A percentile compares a stretch with the other conserved stretches of the same genome.
These are phyloP conservation scores for Mycena crocata DNA, from an alignment of 768 basidiomycete species.

Conservation along the genomic window DNA sequence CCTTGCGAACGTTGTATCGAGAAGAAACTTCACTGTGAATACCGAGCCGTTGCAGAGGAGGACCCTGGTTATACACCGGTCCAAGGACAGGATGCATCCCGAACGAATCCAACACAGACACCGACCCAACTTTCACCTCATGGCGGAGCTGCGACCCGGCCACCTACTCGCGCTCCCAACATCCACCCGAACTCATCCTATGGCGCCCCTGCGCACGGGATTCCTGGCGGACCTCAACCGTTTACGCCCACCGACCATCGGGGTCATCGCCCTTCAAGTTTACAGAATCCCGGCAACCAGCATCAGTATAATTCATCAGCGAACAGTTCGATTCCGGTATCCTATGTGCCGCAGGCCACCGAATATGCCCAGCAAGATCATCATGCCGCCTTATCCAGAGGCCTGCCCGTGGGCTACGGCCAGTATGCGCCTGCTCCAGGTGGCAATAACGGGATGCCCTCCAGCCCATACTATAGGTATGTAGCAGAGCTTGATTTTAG, in stretches of 20 bases:
- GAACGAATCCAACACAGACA: neutral
- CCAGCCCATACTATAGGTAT: no score
- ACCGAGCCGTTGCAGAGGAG: neutral
- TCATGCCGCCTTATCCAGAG: no score
- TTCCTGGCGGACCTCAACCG: neutral
- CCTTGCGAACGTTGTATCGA: conserved; percentile 8
- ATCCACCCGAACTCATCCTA: neutral
- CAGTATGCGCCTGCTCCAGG: no score
- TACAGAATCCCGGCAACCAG: neutral
- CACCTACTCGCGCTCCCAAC: neutral
- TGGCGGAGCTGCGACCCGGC: neutral
- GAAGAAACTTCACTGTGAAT: conserved; percentile 9
- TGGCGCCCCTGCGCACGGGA: neutral
- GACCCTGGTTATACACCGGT: neutral
- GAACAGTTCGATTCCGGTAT: no score
- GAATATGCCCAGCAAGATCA: no score
- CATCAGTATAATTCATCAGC: neutral
- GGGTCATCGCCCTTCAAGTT: neutral
- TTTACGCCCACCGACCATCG: neutral
- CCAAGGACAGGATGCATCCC: neutral
- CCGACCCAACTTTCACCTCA: neutral
- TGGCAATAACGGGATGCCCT: no score
- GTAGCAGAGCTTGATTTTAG: no score
- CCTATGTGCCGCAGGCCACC: no score
- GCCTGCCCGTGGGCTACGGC: no score